Percentiles rank a stretch among this genome's conserved stretches.
Evolutionary conservation across 1,284 basidiomycete species (phyloP).

Genomic region (Thecaphora thlaspeos): DNA sequence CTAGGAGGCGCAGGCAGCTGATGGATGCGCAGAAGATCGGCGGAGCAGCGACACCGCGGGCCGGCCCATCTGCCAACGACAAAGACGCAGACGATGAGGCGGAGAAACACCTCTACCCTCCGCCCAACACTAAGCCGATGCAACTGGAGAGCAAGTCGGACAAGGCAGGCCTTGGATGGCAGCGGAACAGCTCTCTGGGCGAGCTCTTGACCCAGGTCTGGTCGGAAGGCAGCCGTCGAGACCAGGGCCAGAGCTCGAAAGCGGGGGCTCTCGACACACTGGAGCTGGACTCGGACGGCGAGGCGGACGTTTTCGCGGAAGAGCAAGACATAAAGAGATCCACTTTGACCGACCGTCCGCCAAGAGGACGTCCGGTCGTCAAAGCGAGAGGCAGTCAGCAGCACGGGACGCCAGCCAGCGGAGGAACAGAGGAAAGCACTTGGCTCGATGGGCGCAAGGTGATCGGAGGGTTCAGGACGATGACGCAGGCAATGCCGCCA

Average conservation of each 20-base stretch:
- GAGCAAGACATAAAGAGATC: slow-evolving; percentile 17
- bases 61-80: slow-evolving; percentile 5
- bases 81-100: slow-evolving; percentile 61
- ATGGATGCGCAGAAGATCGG: slow-evolving; percentile 8
- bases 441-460: background rate
- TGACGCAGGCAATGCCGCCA: background rate
- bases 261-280: slow-evolving; percentile 69
- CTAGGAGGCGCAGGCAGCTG: slow-evolving; percentile 67
- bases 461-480: background rate
- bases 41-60: background rate
- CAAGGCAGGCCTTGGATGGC: slow-evolving; percentile 75
- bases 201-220: slow-evolving; percentile 4
- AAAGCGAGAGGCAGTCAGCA: no score
- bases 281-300: slow-evolving; percentile 67
- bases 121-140: slow-evolving; percentile 72
- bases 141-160: slow-evolving; percentile 71
- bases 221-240: slow-evolving; percentile 60
- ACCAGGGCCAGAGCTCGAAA: slow-evolving; percentile 61
- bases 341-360: slow-evolving; percentile 5
- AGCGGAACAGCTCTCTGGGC: slow-evolving; percentile 67
- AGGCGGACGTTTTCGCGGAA: slow-evolving; percentile 35
- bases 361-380: no score
- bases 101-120: slow-evolving; percentile 79
- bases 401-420: no score
- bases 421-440: no score